A percentile compares a stretch with the other conserved stretches of the same genome.
Evolutionary conservation across 202 grass and related monocot genomes (phyloP).

Genomic region (Setaria viridis): DNA sequence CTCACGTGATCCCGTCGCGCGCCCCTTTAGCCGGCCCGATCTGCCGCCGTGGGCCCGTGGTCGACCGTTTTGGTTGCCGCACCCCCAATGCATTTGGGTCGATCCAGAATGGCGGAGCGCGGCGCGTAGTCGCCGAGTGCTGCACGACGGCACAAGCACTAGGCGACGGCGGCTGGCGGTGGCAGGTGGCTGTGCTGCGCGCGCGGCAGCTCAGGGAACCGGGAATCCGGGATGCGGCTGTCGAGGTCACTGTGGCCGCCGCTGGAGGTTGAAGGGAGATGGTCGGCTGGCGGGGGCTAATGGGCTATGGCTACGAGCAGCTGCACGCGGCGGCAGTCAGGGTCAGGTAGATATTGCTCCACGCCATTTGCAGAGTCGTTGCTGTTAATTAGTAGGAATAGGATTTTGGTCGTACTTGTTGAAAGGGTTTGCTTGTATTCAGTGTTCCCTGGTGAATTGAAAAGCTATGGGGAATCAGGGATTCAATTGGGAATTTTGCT

Average conservation of each 20-base stretch:
- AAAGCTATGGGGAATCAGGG: neutral
- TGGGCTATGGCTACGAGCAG: neutral
- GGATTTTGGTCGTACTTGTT: neutral
- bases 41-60: too few species aligned
- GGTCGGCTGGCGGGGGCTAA: too few species aligned
- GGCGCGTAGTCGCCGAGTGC: too few species aligned
- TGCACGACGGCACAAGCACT: neutral
- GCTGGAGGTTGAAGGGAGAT: neutral
- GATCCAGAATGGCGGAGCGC: too few species aligned
- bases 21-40: too few species aligned
- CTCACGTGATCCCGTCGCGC: too few species aligned
- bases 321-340: too few species aligned
- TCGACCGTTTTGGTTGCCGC: too few species aligned
- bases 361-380: neutral
- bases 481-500: neutral
- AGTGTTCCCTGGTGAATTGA: neutral
- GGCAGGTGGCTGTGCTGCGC: too few species aligned
- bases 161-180: too few species aligned
- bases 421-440: neutral
- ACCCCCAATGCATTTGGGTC: too few species aligned
- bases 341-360: neutral
- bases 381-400: neutral
- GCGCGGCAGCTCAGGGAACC: too few species aligned
- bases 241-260: neutral
- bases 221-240: neutral